Evolutionary conservation across 2,329 filamentous ascomycete genomes (phyloP).

Genomic region (Hymenoscyphus repandus): DNA sequence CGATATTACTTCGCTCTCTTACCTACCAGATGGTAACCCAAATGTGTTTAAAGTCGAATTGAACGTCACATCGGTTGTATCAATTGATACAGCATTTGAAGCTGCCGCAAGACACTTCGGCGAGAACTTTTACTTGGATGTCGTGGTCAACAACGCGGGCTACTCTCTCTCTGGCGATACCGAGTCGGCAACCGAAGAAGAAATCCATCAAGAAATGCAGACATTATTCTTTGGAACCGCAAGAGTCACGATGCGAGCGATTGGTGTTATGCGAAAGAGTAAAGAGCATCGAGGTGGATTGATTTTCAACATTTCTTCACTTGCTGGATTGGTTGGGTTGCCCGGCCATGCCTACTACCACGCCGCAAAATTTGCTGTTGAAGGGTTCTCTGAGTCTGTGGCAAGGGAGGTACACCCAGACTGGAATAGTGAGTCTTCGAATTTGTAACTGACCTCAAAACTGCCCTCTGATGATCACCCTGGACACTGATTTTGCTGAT

Average conservation of each 20-base stretch:
- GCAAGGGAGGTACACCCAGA: conserved; percentile 33
- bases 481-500: no score
- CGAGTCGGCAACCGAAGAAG: conserved; percentile 37
- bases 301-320: conserved; percentile 38
- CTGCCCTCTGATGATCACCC: conserved; percentile 25
- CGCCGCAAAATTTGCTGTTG: conserved; percentile 38
- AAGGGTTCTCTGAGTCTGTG: conserved; percentile 35
- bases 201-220: conserved; percentile 35
- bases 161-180: conserved; percentile 49
- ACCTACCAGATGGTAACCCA: conserved; percentile 33
- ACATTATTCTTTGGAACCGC: conserved; percentile 41
- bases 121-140: conserved; percentile 50
- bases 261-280: conserved; percentile 36
- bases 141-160: conserved; percentile 57
- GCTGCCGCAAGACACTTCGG: conserved; percentile 31
- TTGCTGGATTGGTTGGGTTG: conserved; percentile 34
- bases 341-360: conserved; percentile 37
- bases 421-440: conserved; percentile 32
- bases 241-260: conserved; percentile 33
- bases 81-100: conserved; percentile 30
- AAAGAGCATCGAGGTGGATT: conserved; percentile 31
- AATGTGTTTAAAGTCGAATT: conserved; percentile 41
- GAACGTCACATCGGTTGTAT: conserved; percentile 41
- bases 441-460: conserved; percentile 19
- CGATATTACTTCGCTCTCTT: conserved; percentile 36